Base-by-base conservation (phyloP, 768 basidiomycete species). In the Lentinula edodes region DNA sequence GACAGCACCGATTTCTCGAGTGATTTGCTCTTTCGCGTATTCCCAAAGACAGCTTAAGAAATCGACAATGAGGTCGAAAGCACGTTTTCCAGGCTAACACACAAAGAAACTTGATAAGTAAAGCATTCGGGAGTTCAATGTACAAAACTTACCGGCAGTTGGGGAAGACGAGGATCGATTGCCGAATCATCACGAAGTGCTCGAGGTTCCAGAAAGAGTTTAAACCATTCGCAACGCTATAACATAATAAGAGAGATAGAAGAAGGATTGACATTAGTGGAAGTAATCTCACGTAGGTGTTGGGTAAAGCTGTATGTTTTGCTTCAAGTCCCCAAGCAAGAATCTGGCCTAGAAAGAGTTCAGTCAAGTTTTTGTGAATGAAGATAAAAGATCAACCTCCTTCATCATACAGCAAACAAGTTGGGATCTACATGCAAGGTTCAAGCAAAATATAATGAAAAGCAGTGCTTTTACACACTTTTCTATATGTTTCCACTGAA, bases 251-350 rank as follows among this genome's bases (percentile, higher is more conserved):
- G 10, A 41, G 13, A 8, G 10, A 5, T 34, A n/a, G 6, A 32
- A 20, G 60, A 59, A 16, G 38, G 4, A 35, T 18, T 18, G 12
- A 4, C 4, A 38, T 51, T 7, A 5, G 23, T 54, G 23, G 42
- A 2, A 20, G 36, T 6, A 10, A 56, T 32, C 51, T 18, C 12
- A 65, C 41, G 35, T 74, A 76, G 10, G 83, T 85, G 6, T 91
- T 90, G 3, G 20, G 82, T 78, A 74, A 87, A 81, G 2, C 82
- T 2, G 89, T 83, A 66, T 89, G 91, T 77, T 93, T 93, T 3
- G 93, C 93, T 75, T 93, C 90, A 54, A 93, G 73, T 0, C 93
- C 92, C 92, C 93, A 95, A 5, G 90, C 88, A 23, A 91, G 67
- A 1, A 94, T 86, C 63, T 81, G 81, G 0, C 91, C 91, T 36